Evolutionary conservation across 768 basidiomycete species (phyloP).

Genomic region (Panellus pusillus): DNA sequence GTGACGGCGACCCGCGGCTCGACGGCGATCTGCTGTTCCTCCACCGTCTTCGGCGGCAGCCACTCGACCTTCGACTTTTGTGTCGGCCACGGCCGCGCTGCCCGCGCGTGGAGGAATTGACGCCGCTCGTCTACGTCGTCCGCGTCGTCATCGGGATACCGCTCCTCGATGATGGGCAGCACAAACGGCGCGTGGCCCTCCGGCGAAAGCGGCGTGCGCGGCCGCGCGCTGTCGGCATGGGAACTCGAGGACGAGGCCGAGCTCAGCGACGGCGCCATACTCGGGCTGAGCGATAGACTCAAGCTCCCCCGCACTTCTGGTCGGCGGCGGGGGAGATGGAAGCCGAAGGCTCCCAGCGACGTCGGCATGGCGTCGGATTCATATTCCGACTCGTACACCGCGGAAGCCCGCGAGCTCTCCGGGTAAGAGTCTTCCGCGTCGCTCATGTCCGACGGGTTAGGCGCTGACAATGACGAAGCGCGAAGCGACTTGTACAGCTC

Average conservation of each 20-base stretch:
- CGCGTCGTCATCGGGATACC: background rate
- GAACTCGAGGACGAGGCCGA: constrained; percentile 15
- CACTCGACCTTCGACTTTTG: constrained; percentile 28
- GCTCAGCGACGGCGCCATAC: constrained; percentile 10
- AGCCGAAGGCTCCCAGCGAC: background rate
- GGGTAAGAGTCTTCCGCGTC: constrained; percentile 9
- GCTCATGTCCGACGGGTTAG: background rate
- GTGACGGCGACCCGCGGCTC: background rate
- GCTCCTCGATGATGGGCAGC: constrained; percentile 19
- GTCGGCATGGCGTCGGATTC: constrained; percentile 6
- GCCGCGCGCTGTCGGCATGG: background rate
- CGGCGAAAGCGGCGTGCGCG: constrained; percentile 15
- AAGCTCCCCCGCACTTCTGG: background rate
- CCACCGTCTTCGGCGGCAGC: background rate
- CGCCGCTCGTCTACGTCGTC: background rate
- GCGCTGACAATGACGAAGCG: background rate
- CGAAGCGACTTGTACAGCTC: constrained; percentile 11
- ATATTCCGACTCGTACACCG: constrained; percentile 9
- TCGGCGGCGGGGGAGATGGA: constrained; percentile 22
- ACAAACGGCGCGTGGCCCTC: background rate
- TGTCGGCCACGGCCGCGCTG: constrained; percentile 27
- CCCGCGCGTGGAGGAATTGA: constrained; percentile 11
- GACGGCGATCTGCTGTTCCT: no score
- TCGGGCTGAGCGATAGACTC: constrained; percentile 4
- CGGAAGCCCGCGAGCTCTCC: constrained; percentile 12